phyloP scores from a whole-genome alignment of 768 basidiomycete species.

The Cantharellus cinnabarinus region DNA sequence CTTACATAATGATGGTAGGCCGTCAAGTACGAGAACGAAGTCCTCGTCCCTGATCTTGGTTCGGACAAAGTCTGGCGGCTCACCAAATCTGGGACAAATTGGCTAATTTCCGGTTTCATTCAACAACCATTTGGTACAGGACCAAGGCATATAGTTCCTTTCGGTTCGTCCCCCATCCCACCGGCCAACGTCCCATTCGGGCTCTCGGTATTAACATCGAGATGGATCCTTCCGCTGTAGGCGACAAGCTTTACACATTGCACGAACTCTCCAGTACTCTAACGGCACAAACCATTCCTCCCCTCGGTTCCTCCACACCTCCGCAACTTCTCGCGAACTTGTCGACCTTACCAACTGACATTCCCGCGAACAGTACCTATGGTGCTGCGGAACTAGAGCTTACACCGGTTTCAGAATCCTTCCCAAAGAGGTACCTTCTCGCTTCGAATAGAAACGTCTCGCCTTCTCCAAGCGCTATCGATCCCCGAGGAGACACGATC shows the following conservation, averaged over 20 bases:
- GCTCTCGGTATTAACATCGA: conserved; percentile 7
- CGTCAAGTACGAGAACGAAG: conserved; percentile 1
- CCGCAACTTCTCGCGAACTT: conserved; percentile 4
- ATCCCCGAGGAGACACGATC: conserved; percentile 5
- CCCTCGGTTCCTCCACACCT: neutral
- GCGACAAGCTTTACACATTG: conserved; percentile 7
- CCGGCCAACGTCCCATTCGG: conserved; percentile 9
- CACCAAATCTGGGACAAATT: conserved; percentile 1
- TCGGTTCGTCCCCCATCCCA: conserved; percentile 1
- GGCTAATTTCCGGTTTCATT: conserved; percentile 5
- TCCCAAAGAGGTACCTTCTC: conserved; percentile 7
- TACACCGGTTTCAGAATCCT: conserved; percentile 1
- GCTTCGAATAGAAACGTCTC: conserved; percentile 8
- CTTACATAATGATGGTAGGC: neutral
- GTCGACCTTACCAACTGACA: conserved; percentile 3
- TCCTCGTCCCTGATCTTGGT: conserved; percentile 6
- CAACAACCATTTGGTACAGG: conserved; percentile 7
- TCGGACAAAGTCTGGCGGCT: conserved; percentile 10
- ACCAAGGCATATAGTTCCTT: conserved; percentile 7
- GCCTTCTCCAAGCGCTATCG: neutral
- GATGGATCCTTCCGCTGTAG: conserved; percentile 2
- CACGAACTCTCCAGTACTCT: conserved; percentile 11
- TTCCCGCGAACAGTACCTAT: neutral
- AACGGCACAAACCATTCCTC: conserved; percentile 8
- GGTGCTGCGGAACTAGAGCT: conserved; percentile 4